Percentiles rank a stretch among this genome's conserved stretches.
phyloP scores from a whole-genome alignment of 257 asterid species.

The Nicotiana tomentosiformis region DNA sequence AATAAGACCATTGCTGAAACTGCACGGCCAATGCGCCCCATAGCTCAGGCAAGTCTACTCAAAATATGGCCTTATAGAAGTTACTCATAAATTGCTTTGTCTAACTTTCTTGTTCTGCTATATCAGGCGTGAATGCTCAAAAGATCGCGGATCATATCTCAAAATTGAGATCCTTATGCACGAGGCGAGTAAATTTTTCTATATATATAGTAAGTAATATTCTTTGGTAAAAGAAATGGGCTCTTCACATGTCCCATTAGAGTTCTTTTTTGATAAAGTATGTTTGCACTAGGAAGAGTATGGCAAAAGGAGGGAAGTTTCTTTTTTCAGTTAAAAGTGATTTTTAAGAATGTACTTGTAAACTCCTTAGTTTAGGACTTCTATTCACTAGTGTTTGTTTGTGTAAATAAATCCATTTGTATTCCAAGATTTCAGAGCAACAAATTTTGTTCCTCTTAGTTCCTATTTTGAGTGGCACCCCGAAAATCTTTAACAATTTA shows the following conservation, averaged over 20 bases:
- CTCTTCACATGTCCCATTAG: neutral
- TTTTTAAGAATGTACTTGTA: neutral
- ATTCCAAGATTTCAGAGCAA: neutral
- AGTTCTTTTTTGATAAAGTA: neutral
- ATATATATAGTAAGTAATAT: neutral
- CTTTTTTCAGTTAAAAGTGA: neutral
- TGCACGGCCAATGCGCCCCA: neutral
- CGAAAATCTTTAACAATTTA: neutral
- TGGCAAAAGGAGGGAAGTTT: neutral
- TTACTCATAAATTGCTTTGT: neutral
- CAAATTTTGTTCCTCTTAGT: neutral
- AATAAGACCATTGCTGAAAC: neutral
- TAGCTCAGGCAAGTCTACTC: neutral
- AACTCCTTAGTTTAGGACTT: neutral
- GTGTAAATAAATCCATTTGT: neutral
- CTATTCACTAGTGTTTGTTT: neutral
- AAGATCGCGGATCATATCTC: neutral
- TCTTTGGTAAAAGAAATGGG: neutral
- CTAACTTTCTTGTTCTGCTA: neutral
- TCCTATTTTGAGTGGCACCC: neutral
- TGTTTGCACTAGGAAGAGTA: neutral
- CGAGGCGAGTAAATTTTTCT: neutral
- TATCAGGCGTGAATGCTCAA: neutral
- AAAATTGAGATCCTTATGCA: neutral
- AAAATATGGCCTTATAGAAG: neutral